Evolutionary conservation across 1,284 basidiomycete genomes (phyloP).

Genomic region (Omphalotus olearius): DNA sequence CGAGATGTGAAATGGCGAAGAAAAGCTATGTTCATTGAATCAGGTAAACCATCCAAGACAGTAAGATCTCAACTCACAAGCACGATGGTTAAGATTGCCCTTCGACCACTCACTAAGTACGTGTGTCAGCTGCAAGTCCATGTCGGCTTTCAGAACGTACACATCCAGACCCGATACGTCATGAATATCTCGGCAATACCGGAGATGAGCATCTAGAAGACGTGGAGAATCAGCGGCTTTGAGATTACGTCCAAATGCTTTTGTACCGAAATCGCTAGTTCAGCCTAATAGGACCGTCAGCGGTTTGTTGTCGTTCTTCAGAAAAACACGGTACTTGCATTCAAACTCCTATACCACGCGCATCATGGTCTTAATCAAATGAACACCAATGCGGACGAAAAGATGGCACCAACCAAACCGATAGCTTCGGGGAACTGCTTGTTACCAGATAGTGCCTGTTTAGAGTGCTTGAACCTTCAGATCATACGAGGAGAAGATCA

Average conservation of each 20-base stretch:
- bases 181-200: slow-evolving; percentile 28
- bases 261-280: slow-evolving; percentile 26
- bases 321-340: slow-evolving; percentile 16
- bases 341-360: slow-evolving; percentile 24
- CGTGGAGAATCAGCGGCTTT: background rate
- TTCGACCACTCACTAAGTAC: slow-evolving; percentile 11
- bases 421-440: slow-evolving; percentile 17
- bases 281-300: slow-evolving; percentile 17
- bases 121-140: background rate
- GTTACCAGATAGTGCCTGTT: slow-evolving; percentile 25
- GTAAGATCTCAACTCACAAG: slow-evolving; percentile 16
- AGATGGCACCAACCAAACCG: slow-evolving; percentile 22
- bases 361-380: background rate
- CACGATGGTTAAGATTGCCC: slow-evolving; percentile 18
- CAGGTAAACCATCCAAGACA: background rate
- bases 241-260: background rate
- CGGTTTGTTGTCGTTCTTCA: background rate
- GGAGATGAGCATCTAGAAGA: slow-evolving; percentile 26
- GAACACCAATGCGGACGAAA: background rate
- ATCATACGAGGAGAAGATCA: background rate
- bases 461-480: background rate
- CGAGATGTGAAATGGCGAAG: slow-evolving; percentile 25
- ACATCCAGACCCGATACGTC: slow-evolving; percentile 27
- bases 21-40: slow-evolving; percentile 15
- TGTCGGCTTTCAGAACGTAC: slow-evolving; percentile 15